Base-by-base conservation (phyloP, 106 monocot genomes). In the Dioscorea dumetorum region DNA sequence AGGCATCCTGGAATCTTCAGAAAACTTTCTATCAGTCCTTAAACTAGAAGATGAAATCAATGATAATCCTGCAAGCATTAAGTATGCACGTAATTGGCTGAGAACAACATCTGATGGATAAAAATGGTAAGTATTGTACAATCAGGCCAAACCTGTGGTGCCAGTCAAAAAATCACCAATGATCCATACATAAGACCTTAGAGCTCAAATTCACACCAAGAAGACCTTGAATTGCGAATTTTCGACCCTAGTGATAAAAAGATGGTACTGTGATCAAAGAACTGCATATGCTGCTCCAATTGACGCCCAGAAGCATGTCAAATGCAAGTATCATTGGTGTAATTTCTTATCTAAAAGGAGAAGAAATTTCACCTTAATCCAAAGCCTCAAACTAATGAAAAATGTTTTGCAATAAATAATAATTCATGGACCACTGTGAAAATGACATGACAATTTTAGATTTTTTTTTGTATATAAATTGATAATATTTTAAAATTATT, bases 351-450 rank as follows among this genome's bases (percentile, higher is more conserved):
- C 41, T 41, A 41, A 6, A 41, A 41, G 41, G 41, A 41, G 41
- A 41, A 59, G 20, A 73, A 61, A 51, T 28, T 49, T 83, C 59
- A 99, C 97, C 92, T 99, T 99, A 72, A 99, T 90, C 92, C 97
- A 99, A 68, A 99, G 80, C 64, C 89, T 84, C 49, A 76, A 61
- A 63, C 97, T 81, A 64, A n/a, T n/a, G n/a, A n/a, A n/a, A n/a
- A n/a, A n/a, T n/a, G n/a, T n/a, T n/a, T n/a, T n/a, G n/a, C n/a
- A n/a, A n/a, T n/a, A n/a, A n/a, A n/a, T n/a, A n/a, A n/a, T n/a
- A n/a, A n/a, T n/a, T n/a, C n/a, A n/a, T n/a, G n/a, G n/a, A n/a
- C n/a, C n/a, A n/a, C n/a, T n/a, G n/a, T n/a, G n/a, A n/a, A n/a
- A n/a, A n/a, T n/a, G n/a, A n/a, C n/a, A n/a, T n/a, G n/a, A n/a